These are phyloP conservation scores for Venturia aucupariae DNA, from an alignment of 2,329 filamentous ascomycete genomes.

Conservation along the genomic window DNA sequence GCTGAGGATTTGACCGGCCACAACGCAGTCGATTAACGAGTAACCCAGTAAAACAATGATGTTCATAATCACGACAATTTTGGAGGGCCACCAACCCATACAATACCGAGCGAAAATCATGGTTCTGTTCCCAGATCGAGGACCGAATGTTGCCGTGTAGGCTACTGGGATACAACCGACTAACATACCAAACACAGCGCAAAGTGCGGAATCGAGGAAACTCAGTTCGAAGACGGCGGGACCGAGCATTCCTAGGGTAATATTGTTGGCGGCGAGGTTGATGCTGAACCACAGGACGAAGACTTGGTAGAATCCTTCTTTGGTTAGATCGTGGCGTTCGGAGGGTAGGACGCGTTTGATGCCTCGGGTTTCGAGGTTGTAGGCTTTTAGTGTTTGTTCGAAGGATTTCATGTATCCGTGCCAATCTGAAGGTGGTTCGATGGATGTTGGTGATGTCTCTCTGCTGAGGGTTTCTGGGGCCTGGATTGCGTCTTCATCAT, in stretches of 20 bases:
- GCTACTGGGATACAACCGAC: conserved; percentile 46
- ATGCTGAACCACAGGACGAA: conserved; percentile 53
- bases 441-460: background rate
- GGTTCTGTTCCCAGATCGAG: conserved; percentile 51
- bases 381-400: conserved; percentile 35
- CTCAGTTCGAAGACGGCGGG: conserved; percentile 49
- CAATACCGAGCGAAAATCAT: conserved; percentile 53
- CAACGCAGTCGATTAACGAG: conserved; percentile 52
- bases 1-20: conserved; percentile 52
- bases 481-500: background rate
- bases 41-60: conserved; percentile 55
- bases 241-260: conserved; percentile 55
- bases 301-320: conserved; percentile 11
- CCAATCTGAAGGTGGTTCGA: background rate
- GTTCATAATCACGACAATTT: conserved; percentile 54
- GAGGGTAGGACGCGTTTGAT: conserved; percentile 48
- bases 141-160: conserved; percentile 55
- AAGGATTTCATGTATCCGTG: conserved; percentile 19
- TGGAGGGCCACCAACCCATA: conserved; percentile 58
- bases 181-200: conserved; percentile 48
- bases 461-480: background rate
- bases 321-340: conserved; percentile 40
- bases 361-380: conserved; percentile 51
- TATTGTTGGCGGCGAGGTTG: conserved; percentile 54
- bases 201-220: conserved; percentile 47